Evolutionary conservation across 352 stramenopile species (phyloP).

Genomic region (Phytophthora ohioensis): DNA sequence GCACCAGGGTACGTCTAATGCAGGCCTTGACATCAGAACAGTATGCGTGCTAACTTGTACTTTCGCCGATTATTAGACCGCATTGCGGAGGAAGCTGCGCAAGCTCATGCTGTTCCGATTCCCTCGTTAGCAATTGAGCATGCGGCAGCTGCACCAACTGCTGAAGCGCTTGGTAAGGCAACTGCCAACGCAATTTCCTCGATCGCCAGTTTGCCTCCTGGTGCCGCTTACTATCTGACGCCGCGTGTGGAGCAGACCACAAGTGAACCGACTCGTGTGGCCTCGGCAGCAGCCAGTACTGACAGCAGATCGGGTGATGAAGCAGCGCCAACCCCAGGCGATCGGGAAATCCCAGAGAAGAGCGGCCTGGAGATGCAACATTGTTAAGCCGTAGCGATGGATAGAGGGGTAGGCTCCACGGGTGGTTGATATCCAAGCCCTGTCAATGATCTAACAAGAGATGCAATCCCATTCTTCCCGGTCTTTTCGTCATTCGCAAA

Average conservation of each 20-base stretch:
- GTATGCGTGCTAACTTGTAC: slow-evolving; percentile 12
- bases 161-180: slow-evolving; percentile 24
- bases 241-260: slow-evolving; percentile 35
- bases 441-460: slow-evolving; percentile 29
- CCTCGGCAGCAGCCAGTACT: slow-evolving; percentile 13
- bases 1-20: slow-evolving; percentile 56
- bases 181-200: slow-evolving; percentile 27
- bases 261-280: slow-evolving; percentile 22
- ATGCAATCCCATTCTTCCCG: slow-evolving; percentile 7
- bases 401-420: slow-evolving; percentile 13
- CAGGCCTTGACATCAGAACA: not conserved
- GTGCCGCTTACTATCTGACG: slow-evolving; percentile 43
- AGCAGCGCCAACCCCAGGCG: slow-evolving; percentile 11
- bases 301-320: slow-evolving; percentile 37
- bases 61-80: slow-evolving; percentile 31
- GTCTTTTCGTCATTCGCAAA: slow-evolving; percentile 2
- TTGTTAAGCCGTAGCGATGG: too few relatives aligned
- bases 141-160: slow-evolving; percentile 8
- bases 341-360: slow-evolving; percentile 30
- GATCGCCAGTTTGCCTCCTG: slow-evolving; percentile 38
- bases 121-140: slow-evolving; percentile 30
- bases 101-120: slow-evolving; percentile 31
- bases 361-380: slow-evolving; percentile 7
- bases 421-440: slow-evolving; percentile 27
- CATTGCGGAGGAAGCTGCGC: slow-evolving; percentile 41